phyloP scores from a whole-genome alignment of 495 filamentous ascomycete genomes.

The Trichoderma reesei region DNA sequence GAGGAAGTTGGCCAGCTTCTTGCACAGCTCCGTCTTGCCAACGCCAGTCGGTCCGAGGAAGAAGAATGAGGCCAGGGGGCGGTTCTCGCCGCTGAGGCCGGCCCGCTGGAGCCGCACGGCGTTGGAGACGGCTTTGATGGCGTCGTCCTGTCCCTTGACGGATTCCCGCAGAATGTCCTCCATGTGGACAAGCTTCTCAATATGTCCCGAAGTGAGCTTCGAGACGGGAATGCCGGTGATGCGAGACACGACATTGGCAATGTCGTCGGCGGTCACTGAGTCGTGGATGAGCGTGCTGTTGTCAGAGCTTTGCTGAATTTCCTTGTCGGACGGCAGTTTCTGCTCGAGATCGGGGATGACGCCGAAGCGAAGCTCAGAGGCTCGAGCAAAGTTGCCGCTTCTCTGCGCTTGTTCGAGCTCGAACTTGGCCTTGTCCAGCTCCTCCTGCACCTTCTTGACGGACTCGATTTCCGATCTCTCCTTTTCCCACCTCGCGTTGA shows the following conservation, averaged over 20 bases:
- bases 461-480: constrained; percentile 74
- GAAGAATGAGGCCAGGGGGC: constrained; percentile 90
- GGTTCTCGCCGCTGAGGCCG: constrained; percentile 81
- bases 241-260: constrained; percentile 80
- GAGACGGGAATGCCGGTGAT: constrained; percentile 87
- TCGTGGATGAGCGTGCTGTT: constrained; percentile 71
- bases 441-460: constrained; percentile 76
- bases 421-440: constrained; percentile 71
- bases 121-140: constrained; percentile 80
- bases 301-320: constrained; percentile 28
- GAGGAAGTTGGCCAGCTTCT: constrained; percentile 85
- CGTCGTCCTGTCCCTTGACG: constrained; percentile 89
- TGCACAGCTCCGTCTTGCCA: constrained; percentile 94
- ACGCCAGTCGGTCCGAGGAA: constrained; percentile 95
- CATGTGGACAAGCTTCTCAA: constrained; percentile 89
- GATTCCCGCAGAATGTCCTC: constrained; percentile 80
- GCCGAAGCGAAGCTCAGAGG: constrained; percentile 79
- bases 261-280: constrained; percentile 87
- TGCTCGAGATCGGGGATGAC: constrained; percentile 71
- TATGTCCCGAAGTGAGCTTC: constrained; percentile 84
- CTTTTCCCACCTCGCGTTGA: constrained; percentile 81
- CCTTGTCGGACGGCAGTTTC: constrained; percentile 69
- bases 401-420: constrained; percentile 84
- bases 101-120: constrained; percentile 91
- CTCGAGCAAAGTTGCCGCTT: constrained; percentile 81